phyloP scores from a whole-genome alignment of 192 early-diverging fungal genomes.

The Chytriomyces sp. region DNA sequence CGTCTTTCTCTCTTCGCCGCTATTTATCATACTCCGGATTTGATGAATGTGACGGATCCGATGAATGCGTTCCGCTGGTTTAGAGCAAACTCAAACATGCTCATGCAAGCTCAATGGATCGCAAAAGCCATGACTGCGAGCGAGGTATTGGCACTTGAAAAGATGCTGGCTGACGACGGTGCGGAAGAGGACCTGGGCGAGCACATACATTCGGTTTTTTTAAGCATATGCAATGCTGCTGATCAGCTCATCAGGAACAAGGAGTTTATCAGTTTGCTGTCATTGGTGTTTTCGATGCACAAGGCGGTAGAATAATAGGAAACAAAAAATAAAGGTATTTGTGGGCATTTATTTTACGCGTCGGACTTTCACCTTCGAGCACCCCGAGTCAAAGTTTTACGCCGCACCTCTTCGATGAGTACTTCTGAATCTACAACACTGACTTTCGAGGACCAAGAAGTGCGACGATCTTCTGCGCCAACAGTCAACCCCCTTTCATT shows the following conservation, averaged over 20 bases:
- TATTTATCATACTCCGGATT: slow-evolving; percentile 57
- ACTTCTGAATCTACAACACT: neutral
- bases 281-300: slow-evolving; percentile 64
- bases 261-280: slow-evolving; percentile 60
- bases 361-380: too few relatives aligned
- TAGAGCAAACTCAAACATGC: slow-evolving; percentile 45
- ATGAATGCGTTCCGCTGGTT: slow-evolving; percentile 69
- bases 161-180: slow-evolving; percentile 24
- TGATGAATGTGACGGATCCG: slow-evolving; percentile 59
- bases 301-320: slow-evolving; percentile 21
- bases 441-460: neutral
- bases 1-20: slow-evolving; percentile 65
- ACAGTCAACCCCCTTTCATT: neutral
- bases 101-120: slow-evolving; percentile 5
- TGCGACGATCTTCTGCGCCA: neutral
- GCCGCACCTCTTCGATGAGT: neutral
- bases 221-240: slow-evolving; percentile 57
- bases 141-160: slow-evolving; percentile 24
- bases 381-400: neutral
- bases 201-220: slow-evolving; percentile 41
- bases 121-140: neutral
- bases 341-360: too few relatives aligned
- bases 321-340: neutral
- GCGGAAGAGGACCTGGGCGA: slow-evolving; percentile 7
- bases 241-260: slow-evolving; percentile 63